Evolutionary conservation across 306 rosid genomes (phyloP).

Genomic region (Cucurbita maxima): DNA sequence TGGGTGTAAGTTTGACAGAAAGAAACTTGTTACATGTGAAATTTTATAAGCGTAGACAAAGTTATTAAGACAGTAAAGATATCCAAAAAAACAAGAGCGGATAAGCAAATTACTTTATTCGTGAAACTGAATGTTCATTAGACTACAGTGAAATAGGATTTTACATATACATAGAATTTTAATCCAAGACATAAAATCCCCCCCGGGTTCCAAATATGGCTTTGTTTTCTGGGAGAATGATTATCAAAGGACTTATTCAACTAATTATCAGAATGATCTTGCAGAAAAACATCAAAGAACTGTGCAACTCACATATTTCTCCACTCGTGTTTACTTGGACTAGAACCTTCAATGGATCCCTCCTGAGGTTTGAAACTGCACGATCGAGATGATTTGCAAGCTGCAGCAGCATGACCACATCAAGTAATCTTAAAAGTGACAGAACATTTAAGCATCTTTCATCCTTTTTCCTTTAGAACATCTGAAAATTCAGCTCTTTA

Average conservation of each 20-base stretch:
- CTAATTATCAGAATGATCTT: background rate
- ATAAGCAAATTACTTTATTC: background rate
- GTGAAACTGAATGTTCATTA: background rate
- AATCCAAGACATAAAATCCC: background rate
- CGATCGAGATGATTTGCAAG: constrained; percentile 72
- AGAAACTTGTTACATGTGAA: background rate
- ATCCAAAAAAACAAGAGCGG: background rate
- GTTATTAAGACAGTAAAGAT: background rate
- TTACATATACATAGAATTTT: background rate
- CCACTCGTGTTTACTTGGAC: constrained; percentile 95
- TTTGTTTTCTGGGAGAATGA: background rate
- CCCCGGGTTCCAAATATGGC: background rate
- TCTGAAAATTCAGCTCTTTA: background rate
- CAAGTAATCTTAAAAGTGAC: background rate
- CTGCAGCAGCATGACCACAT: constrained; percentile 29
- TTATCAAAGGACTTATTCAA: background rate
- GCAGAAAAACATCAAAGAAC: constrained; percentile 3
- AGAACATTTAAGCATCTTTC: background rate
- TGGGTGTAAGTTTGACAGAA: background rate
- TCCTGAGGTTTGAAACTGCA: constrained; percentile 53
- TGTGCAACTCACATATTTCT: constrained; percentile 54
- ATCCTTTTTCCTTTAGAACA: background rate
- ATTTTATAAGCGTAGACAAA: background rate
- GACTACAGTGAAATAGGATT: background rate
- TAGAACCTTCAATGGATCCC: constrained; percentile 56